Evolutionary conservation across 2,329 filamentous ascomycete species (phyloP).

Genomic region (Hymenoscyphus fraxineus): DNA sequence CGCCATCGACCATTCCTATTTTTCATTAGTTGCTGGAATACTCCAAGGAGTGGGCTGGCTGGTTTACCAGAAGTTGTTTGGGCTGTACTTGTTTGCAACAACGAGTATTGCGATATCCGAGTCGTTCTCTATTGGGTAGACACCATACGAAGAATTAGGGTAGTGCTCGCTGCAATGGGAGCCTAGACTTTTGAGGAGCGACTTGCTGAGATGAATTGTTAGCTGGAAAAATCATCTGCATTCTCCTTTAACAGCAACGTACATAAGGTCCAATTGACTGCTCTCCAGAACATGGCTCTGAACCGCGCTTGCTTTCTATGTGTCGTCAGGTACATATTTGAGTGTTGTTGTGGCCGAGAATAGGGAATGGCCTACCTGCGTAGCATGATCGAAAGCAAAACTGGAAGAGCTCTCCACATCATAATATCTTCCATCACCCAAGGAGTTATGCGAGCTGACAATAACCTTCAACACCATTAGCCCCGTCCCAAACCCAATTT

Average conservation of each 20-base stretch:
- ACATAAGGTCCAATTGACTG: conserved; percentile 75
- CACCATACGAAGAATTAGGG: conserved; percentile 73
- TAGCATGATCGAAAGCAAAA: conserved; percentile 81
- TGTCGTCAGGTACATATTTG: conserved; percentile 17
- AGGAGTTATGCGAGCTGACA: conserved; percentile 79
- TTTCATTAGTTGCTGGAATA: conserved; percentile 6
- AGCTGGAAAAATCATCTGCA: neutral
- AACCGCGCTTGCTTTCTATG: conserved; percentile 73
- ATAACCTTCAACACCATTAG: conserved; percentile 53
- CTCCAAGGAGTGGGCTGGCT: neutral
- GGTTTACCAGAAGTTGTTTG: conserved; percentile 88
- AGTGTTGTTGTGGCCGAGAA: neutral
- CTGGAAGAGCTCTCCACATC: conserved; percentile 85
- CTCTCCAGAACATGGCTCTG: conserved; percentile 79
- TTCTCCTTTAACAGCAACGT: conserved; percentile 36
- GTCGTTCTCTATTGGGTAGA: conserved; percentile 76
- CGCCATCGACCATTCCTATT: conserved; percentile 92
- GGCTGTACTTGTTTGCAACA: conserved; percentile 95
- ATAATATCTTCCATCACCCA: conserved; percentile 81
- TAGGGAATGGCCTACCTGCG: conserved; percentile 53
- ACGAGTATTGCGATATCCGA: conserved; percentile 74
- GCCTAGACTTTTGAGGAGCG: conserved; percentile 72
- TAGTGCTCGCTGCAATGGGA: conserved; percentile 86
- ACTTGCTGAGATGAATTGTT: conserved; percentile 56
- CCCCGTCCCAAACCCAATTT: neutral